These are phyloP conservation scores for Penicillium polonicum DNA, from an alignment of 2,329 filamentous ascomycete species.

Conservation along the genomic window DNA sequence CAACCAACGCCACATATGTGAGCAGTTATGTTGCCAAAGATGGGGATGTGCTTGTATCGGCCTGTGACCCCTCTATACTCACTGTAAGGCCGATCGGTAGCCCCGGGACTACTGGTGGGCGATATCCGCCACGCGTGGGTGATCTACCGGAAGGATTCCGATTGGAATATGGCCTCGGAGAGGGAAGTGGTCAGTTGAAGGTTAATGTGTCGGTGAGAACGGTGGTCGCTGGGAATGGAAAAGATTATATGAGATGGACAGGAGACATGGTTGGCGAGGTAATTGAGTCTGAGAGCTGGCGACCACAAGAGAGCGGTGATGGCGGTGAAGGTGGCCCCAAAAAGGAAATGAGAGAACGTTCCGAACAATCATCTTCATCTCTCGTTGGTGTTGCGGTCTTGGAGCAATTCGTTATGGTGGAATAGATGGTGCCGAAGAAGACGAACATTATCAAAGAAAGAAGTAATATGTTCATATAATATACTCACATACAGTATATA, in stretches of 20 bases:
- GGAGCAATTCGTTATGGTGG: conserved; percentile 24
- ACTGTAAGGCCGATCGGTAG: conserved; percentile 14
- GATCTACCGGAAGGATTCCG: conserved; percentile 20
- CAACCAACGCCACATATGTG: conserved; percentile 27
- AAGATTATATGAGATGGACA: conserved; percentile 26
- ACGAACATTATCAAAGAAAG: background rate
- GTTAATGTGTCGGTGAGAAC: conserved; percentile 14
- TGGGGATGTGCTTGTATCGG: conserved; percentile 26
- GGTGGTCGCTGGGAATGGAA: conserved; percentile 14
- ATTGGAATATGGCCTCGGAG: conserved; percentile 16
- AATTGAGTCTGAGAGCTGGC: background rate
- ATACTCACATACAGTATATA: background rate
- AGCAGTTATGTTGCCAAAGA: conserved; percentile 35
- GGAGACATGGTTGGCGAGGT: conserved; percentile 19
- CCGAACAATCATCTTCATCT: background rate
- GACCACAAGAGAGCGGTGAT: background rate
- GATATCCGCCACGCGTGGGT: conserved; percentile 20
- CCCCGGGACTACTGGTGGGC: conserved; percentile 5
- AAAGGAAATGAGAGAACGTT: too few relatives aligned
- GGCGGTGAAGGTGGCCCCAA: background rate
- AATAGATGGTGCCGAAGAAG: conserved; percentile 3
- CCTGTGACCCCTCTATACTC: conserved; percentile 24
- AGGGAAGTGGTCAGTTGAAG: conserved; percentile 7
- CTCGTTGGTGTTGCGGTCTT: conserved; percentile 24
- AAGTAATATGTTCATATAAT: background rate